phyloP scores from a whole-genome alignment of 2,329 filamentous ascomycete genomes.

The Cladosporium sp. region DNA sequence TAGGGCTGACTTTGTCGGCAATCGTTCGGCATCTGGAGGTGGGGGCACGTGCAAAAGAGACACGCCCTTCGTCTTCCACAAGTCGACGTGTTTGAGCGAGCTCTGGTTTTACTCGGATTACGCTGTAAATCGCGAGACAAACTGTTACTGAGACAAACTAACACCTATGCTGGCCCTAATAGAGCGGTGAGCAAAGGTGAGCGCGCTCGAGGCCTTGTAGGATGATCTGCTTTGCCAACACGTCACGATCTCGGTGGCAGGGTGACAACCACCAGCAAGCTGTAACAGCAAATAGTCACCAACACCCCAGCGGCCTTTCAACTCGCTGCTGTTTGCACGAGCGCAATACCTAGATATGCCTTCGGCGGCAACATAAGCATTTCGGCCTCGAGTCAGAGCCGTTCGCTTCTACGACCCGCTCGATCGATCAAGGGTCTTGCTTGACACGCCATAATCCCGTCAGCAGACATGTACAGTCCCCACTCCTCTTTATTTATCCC shows the following conservation, averaged over 20 bases:
- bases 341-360: not conserved
- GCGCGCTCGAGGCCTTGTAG: too few relatives aligned
- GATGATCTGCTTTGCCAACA: not conserved
- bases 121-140: not conserved
- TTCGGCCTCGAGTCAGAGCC: not conserved
- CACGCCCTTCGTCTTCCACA: not conserved
- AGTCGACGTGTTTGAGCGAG: not conserved
- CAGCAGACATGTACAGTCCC: not conserved
- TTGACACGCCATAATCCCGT: slow-evolving; percentile 4
- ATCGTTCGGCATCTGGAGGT: not conserved
- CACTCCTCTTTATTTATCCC: not conserved
- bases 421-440: slow-evolving; percentile 6
- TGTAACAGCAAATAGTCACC: not conserved
- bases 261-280: not conserved
- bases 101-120: not conserved
- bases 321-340: not conserved
- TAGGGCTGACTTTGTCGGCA: not conserved
- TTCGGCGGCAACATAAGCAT: not conserved
- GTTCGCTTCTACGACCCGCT: not conserved
- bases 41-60: not conserved
- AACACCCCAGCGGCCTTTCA: not conserved
- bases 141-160: not conserved
- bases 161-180: not conserved
- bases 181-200: not conserved
- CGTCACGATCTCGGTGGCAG: not conserved